A percentile compares a stretch with the other conserved stretches of the same genome.
Evolutionary conservation across 1,139 yeast species (phyloP).

Genomic region (Pichia sp.): DNA sequence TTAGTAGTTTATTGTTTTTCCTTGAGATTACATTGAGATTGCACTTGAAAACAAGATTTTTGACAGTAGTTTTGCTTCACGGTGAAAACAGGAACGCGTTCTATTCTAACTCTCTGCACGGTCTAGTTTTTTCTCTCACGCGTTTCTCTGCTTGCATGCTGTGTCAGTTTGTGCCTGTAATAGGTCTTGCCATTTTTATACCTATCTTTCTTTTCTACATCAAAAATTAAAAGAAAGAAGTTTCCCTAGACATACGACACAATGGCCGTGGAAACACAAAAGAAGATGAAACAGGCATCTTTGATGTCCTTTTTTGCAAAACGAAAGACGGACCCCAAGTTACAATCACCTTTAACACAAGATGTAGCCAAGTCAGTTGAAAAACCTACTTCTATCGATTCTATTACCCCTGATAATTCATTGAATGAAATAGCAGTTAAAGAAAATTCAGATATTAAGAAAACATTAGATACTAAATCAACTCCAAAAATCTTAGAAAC

Average conservation of each 20-base stretch:
- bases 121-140: too few relatives aligned
- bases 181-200: too few relatives aligned
- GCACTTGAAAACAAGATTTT: too few relatives aligned
- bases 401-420: constrained; percentile 18
- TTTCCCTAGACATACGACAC: too few relatives aligned
- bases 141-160: too few relatives aligned
- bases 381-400: constrained; percentile 8
- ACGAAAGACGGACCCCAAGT: constrained; percentile 1
- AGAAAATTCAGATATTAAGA: not conserved
- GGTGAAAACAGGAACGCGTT: too few relatives aligned
- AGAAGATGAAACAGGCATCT: constrained; percentile 46
- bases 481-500: constrained; percentile 7
- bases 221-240: not conserved
- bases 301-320: constrained; percentile 48
- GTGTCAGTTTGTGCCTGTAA: too few relatives aligned
- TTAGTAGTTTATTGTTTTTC: too few relatives aligned
- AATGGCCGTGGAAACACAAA: constrained; percentile 3
- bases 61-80: too few relatives aligned
- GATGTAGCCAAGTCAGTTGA: too few relatives aligned
- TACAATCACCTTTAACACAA: not conserved
- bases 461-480: not conserved
- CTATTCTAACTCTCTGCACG: too few relatives aligned
- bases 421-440: constrained; percentile 14
- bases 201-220: not conserved
- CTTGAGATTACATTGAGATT: too few relatives aligned